These are phyloP conservation scores for Zygosaccharomyces kombuchaensis DNA, from an alignment of 805 yeast genomes.

Conservation along the genomic window DNA sequence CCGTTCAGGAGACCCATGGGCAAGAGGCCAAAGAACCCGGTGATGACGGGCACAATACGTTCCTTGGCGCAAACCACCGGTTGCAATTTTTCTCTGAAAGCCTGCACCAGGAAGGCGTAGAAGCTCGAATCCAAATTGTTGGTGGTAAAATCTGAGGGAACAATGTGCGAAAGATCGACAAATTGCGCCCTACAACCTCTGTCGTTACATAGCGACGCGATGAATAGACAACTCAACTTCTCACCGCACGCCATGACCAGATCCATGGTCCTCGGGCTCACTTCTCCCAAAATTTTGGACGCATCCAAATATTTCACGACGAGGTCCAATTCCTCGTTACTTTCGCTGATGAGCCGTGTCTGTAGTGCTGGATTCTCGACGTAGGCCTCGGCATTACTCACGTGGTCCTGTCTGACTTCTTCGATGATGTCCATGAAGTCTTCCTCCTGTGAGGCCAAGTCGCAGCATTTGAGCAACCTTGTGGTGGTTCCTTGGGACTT, in stretches of 20 bases:
- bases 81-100: conserved; percentile 48
- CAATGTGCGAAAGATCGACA: conserved; percentile 70
- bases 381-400: conserved; percentile 58
- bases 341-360: conserved; percentile 51
- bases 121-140: conserved; percentile 64
- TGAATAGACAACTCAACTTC: conserved; percentile 82
- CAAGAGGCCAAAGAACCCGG: conserved; percentile 94
- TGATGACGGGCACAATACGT: conserved; percentile 73
- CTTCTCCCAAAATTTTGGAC: conserved; percentile 86
- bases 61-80: conserved; percentile 37
- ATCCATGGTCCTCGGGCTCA: conserved; percentile 82
- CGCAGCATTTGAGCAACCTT: conserved; percentile 79
- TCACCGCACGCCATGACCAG: conserved; percentile 92
- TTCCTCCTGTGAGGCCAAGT: conserved; percentile 56
- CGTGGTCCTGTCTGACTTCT: conserved; percentile 74
- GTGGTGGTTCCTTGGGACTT: conserved; percentile 96
- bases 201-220: conserved; percentile 81
- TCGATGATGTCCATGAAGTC: conserved; percentile 57
- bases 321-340: conserved; percentile 60
- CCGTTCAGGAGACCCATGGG: conserved; percentile 92
- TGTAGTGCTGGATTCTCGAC: conserved; percentile 47
- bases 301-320: conserved; percentile 75
- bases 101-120: conserved; percentile 51
- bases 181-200: conserved; percentile 73
- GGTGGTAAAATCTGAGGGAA: conserved; percentile 53